phyloP scores from a whole-genome alignment of 805 yeast species.

The Limtongozyma cylindracea region DNA sequence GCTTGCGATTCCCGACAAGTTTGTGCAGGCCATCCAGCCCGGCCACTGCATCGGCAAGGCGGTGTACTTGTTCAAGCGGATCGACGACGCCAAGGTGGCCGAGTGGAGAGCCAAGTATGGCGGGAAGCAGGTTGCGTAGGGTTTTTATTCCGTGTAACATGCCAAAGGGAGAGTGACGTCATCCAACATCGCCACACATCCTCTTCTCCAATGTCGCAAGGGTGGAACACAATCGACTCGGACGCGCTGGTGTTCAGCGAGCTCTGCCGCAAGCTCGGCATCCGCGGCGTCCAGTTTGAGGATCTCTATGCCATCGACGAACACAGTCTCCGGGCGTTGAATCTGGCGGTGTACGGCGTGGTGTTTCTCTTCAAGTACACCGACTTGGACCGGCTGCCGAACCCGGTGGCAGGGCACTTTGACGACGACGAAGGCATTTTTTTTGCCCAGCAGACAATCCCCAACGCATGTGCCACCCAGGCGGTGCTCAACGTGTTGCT shows the following conservation, averaged over 20 bases:
- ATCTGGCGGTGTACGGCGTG: constrained; percentile 29
- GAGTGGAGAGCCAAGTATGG: constrained; percentile 77
- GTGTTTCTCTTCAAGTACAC: constrained; percentile 39
- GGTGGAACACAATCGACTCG: constrained; percentile 42
- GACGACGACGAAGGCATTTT: constrained; percentile 15
- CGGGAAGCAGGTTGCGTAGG: constrained; percentile 59
- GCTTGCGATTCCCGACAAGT: constrained; percentile 51
- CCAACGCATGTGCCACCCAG: constrained; percentile 55
- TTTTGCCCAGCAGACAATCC: constrained; percentile 38
- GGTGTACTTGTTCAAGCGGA: constrained; percentile 75
- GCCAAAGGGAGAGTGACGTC: too few species aligned
- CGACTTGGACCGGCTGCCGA: constrained; percentile 9
- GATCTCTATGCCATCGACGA: constrained; percentile 29
- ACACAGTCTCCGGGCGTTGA: constrained; percentile 9
- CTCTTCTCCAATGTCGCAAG: too few species aligned
- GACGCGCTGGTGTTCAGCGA: constrained; percentile 44
- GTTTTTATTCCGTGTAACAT: too few species aligned
- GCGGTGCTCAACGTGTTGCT: constrained; percentile 34
- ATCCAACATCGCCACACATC: too few species aligned
- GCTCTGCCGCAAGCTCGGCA: constrained; percentile 27
- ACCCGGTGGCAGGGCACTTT: constrained; percentile 10
- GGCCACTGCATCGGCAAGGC: constrained; percentile 86
- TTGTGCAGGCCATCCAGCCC: constrained; percentile 37
- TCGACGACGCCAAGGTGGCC: constrained; percentile 70
- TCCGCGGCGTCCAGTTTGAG: constrained; percentile 25